Percentiles rank a stretch among this genome's conserved stretches.
These are phyloP conservation scores for Taphrina confusa DNA, from an alignment of 1,139 yeast species.

Conservation along the genomic window DNA sequence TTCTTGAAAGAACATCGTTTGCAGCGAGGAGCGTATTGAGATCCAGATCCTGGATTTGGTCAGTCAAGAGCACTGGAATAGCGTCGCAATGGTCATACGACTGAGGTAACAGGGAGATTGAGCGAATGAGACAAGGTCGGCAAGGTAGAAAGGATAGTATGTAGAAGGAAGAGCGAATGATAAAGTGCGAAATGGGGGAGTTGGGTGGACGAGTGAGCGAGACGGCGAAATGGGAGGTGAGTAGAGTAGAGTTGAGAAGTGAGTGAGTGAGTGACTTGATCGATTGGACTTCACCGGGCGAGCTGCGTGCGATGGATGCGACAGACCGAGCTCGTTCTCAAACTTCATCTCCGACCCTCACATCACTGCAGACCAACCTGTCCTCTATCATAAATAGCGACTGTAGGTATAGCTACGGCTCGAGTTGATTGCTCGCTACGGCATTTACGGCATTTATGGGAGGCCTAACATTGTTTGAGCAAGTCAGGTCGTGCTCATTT, in stretches of 20 bases:
- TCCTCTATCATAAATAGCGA: too few species aligned
- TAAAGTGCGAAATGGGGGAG: constrained; percentile 1
- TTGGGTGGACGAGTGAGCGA: background rate
- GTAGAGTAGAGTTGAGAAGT: too few species aligned
- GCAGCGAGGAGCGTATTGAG: constrained; percentile 34
- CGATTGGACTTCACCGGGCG: too few species aligned
- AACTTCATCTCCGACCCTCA: too few species aligned
- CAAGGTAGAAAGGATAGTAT: background rate
- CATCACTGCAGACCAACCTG: too few species aligned
- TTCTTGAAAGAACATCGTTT: constrained; percentile 13
- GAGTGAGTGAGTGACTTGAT: too few species aligned
- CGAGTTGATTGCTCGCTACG: too few species aligned
- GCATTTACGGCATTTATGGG: too few species aligned
- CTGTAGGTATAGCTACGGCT: too few species aligned
- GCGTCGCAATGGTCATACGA: constrained; percentile 9
- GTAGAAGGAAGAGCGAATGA: background rate
- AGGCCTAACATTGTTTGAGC: too few species aligned
- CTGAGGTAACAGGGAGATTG: constrained; percentile 12
- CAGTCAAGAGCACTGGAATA: background rate
- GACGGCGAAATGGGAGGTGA: constrained; percentile 6
- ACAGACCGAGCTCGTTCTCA: too few species aligned
- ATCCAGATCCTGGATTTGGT: constrained; percentile 26
- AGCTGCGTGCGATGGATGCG: background rate
- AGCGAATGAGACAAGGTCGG: background rate
- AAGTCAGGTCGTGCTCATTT: too few species aligned